Evolutionary conservation across 1,284 basidiomycete species (phyloP).

Genomic region (Thelephora terrestris): DNA sequence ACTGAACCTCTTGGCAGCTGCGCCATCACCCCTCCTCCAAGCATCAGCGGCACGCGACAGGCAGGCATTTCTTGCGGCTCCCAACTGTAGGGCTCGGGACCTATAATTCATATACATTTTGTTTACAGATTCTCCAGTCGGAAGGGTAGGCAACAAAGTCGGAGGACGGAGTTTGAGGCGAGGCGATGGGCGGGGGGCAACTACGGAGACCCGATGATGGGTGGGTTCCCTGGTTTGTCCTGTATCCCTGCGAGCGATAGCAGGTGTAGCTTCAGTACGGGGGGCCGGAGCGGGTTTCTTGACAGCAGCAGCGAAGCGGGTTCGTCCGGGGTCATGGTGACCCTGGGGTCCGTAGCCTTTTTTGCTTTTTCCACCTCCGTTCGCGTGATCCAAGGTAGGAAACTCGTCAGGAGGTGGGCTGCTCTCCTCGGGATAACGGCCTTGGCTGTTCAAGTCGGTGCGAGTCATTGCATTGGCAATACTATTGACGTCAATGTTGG

Average conservation of each 20-base stretch:
- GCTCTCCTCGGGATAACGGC: conserved; percentile 13
- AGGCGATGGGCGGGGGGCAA: conserved; percentile 78
- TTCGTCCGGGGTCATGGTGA: conserved; percentile 66
- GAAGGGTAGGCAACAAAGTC: conserved; percentile 77
- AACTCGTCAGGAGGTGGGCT: conserved; percentile 73
- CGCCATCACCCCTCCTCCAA: conserved; percentile 89
- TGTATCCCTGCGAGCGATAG: conserved; percentile 42
- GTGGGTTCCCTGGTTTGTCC: conserved; percentile 47
- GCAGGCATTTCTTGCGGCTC: conserved; percentile 88
- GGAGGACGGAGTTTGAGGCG: conserved; percentile 79
- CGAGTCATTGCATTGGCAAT: conserved; percentile 64
- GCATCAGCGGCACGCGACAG: conserved; percentile 94
- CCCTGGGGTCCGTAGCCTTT: conserved; percentile 29
- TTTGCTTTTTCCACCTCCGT: conserved; percentile 32
- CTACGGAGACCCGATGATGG: conserved; percentile 54
- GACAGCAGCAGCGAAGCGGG: conserved; percentile 76
- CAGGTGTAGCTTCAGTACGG: conserved; percentile 26
- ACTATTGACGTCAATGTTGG: conserved; percentile 60
- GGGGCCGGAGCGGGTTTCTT: conserved; percentile 44
- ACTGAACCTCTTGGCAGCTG: conserved; percentile 88
- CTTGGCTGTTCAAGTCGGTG: conserved; percentile 43
- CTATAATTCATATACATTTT: conserved; percentile 83
- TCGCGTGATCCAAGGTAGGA: conserved; percentile 51
- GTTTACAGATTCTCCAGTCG: conserved; percentile 74
- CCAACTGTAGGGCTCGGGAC: conserved; percentile 78